Evolutionary conservation across 225 moss, liverwort and hornwort species (phyloP), one percentile per base, ranked within the genome.

Genomic region (Straminergon stramineum): DNA sequence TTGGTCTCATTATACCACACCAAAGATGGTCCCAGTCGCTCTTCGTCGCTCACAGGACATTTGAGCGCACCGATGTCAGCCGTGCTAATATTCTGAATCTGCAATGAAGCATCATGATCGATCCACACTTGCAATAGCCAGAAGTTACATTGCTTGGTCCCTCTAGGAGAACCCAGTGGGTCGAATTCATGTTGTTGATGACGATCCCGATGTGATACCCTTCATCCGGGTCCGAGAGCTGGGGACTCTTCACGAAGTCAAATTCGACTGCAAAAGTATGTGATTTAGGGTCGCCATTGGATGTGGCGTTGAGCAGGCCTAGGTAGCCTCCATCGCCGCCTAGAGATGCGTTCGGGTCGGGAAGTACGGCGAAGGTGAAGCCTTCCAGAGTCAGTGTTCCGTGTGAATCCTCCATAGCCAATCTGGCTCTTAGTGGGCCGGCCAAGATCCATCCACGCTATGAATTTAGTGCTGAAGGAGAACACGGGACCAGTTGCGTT

Each of bases 401-500:
- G 7, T 13, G 45, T 11, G 48, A 32, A 52, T 76, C 32, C 76
- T 51, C 76, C 56, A 26, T 37, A 56, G 56, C 79, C 48, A 23
- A 79, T 0, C 79, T 56, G 5, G 3, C 37, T 56, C 4, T 7
- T 7, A 37, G 0, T 6, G 24, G 37, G 48, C 15, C 0, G 4
- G 23, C 21, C 21, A 37, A 37, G 14, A 6, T 0, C 0, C 1
- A 79, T 23, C 0, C 0, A 0, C 15, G 37, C 37, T 24, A 24
- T 4, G 37, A 79, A 79, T 37, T 55, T 55, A 1, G 78, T 56
- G 78, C 78, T 56, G 78, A 79, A 79, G 37, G 78, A 79, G 78
- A 79, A 55, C 23, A 79, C 55, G 55, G 35, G 23, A 56, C 48
- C 55, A 20, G 35, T 79, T 15, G 78, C 35, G 15, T 55, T 78